These are phyloP conservation scores for Cylindrodendrum hubeiense DNA, from an alignment of 2,329 filamentous ascomycete species.

Conservation along the genomic window DNA sequence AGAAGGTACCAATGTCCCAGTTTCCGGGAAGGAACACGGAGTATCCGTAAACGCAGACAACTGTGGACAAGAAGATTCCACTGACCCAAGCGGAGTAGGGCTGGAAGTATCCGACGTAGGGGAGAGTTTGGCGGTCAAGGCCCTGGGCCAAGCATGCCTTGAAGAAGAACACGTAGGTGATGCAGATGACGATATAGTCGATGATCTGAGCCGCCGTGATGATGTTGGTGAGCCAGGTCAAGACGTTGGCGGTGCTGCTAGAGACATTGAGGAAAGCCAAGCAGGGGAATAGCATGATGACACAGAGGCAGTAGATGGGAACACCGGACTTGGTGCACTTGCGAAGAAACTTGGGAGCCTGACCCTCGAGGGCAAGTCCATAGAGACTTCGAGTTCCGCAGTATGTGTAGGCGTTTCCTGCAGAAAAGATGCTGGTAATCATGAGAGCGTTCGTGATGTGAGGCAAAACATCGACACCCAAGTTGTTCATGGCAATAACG, in stretches of 20 bases:
- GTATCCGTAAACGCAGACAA: constrained; percentile 62
- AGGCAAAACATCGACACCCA: constrained; percentile 64
- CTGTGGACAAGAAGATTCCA: constrained; percentile 49
- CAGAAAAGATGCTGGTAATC: constrained; percentile 55
- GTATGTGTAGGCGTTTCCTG: constrained; percentile 63
- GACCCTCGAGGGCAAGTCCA: constrained; percentile 61
- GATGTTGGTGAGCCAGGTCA: constrained; percentile 66
- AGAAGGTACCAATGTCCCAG: constrained; percentile 61
- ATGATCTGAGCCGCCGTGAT: constrained; percentile 69
- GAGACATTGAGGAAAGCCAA: constrained; percentile 64
- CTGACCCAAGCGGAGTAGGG: constrained; percentile 63
- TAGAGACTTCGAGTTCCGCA: constrained; percentile 61
- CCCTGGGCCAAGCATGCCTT: constrained; percentile 65
- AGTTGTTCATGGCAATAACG: constrained; percentile 69
- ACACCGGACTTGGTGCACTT: constrained; percentile 71
- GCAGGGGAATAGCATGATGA: constrained; percentile 64
- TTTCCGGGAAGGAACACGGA: constrained; percentile 53
- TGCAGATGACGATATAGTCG: constrained; percentile 67
- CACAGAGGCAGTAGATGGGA: constrained; percentile 67
- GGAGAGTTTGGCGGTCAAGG: constrained; percentile 62
- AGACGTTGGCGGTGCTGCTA: constrained; percentile 58
- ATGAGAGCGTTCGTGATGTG: constrained; percentile 66
- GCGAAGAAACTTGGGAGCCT: constrained; percentile 63
- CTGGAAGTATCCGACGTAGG: constrained; percentile 69
- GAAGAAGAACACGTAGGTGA: constrained; percentile 61